These are phyloP conservation scores for Pseudocercospora eumusae DNA, from an alignment of 2,329 filamentous ascomycete genomes.

Conservation along the genomic window DNA sequence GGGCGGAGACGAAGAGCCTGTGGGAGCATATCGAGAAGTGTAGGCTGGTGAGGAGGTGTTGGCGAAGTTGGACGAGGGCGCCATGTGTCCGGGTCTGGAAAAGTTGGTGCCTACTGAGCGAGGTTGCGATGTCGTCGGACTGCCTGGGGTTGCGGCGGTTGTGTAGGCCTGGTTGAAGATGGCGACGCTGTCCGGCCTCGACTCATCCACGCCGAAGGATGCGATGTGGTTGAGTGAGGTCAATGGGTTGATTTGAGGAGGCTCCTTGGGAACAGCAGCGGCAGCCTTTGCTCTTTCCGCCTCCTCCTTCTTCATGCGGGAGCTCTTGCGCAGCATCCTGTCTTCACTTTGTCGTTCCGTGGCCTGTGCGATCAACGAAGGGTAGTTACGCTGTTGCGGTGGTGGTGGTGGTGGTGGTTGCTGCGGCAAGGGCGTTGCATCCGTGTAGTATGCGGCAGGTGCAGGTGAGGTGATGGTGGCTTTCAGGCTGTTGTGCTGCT, in stretches of 20 bases:
- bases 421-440: conserved; percentile 5
- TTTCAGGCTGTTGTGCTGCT: conserved; percentile 1
- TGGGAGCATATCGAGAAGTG: conserved; percentile 29
- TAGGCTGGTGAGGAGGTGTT: conserved; percentile 35
- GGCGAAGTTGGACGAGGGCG: conserved; percentile 24
- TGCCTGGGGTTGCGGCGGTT: conserved; percentile 39
- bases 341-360: not conserved
- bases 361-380: conserved; percentile 1
- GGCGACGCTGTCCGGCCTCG: conserved; percentile 62
- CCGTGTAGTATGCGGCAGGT: not conserved
- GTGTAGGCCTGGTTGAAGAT: conserved; percentile 51
- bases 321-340: conserved; percentile 38
- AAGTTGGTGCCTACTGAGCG: conserved; percentile 36
- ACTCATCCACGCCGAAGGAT: conserved; percentile 66
- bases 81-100: conserved; percentile 35
- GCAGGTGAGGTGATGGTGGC: not conserved
- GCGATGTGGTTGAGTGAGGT: conserved; percentile 53
- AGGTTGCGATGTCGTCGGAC: conserved; percentile 51
- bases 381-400: not conserved
- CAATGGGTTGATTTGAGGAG: conserved; percentile 58
- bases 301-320: conserved; percentile 33
- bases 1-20: conserved; percentile 31
- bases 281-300: conserved; percentile 24
- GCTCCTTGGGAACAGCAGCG: conserved; percentile 60
- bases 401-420: not conserved